Evolutionary conservation across 805 yeast genomes (phyloP).

Genomic region (Kuraishia piskuri): DNA sequence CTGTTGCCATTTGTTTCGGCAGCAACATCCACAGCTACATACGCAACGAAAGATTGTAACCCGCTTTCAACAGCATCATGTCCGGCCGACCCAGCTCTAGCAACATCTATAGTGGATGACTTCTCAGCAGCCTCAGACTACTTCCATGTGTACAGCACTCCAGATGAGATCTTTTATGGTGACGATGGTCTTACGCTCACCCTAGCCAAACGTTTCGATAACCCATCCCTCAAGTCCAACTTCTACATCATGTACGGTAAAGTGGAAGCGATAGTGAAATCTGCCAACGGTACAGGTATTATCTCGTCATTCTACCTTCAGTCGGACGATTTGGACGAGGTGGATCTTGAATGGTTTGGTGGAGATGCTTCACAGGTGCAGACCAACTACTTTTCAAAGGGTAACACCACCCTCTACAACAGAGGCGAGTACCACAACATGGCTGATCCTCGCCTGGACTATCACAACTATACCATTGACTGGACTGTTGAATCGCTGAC

Average conservation of each 20-base stretch:
- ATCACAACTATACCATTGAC: conserved; percentile 75
- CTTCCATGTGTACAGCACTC: conserved; percentile 34
- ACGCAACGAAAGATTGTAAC: conserved; percentile 19
- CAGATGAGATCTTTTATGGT: conserved; percentile 33
- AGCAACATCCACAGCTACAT: conserved; percentile 3
- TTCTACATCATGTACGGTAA: conserved; percentile 88
- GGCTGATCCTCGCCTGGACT: conserved; percentile 44
- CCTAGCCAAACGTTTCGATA: conserved; percentile 55
- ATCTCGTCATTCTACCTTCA: conserved; percentile 77
- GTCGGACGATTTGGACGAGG: conserved; percentile 80
- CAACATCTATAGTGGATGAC: conserved; percentile 39
- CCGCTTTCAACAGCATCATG: conserved; percentile 21
- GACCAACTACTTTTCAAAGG: conserved; percentile 76
- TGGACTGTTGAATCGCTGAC: conserved; percentile 62
- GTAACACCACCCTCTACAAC: conserved; percentile 67
- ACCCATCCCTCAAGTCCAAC: conserved; percentile 69
- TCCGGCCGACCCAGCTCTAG: conserved; percentile 50
- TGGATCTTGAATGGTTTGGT: conserved; percentile 85
- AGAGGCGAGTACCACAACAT: conserved; percentile 69
- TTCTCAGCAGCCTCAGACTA: conserved; percentile 39
- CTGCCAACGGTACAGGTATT: conserved; percentile 73
- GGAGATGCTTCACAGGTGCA: conserved; percentile 69
- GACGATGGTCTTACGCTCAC: conserved; percentile 57
- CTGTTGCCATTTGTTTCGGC: conserved; percentile 2
- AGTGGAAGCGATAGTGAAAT: conserved; percentile 61